Percentiles rank a stretch among this genome's conserved stretches.
Evolutionary conservation across 208 protist genomes (phyloP).

Genomic region (Acanthamoeba castellanii): DNA sequence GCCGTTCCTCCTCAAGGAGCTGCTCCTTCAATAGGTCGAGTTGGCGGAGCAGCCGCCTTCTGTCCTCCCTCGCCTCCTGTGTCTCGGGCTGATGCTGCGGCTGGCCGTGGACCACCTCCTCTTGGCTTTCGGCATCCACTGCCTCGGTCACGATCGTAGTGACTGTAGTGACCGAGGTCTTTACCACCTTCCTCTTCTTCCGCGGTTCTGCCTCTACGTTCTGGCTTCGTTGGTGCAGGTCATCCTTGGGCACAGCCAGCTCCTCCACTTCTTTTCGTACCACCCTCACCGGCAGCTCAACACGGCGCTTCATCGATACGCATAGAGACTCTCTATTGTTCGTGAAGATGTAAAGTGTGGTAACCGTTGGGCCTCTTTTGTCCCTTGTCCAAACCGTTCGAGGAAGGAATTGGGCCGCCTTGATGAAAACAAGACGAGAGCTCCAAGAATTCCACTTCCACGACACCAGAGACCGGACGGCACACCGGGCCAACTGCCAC

Average conservation of each 20-base stretch:
- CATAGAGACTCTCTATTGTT: not conserved
- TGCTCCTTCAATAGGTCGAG: slow-evolving; percentile 6
- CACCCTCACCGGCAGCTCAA: not conserved
- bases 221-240: not conserved
- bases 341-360: not conserved
- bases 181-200: not conserved
- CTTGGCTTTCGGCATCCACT: not conserved
- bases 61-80: not conserved
- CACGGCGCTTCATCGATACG: not conserved
- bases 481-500: too few species aligned
- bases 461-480: too few species aligned
- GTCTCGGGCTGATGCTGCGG: not conserved
- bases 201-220: not conserved
- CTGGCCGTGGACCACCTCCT: not conserved
- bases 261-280: not conserved
- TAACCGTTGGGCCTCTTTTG: too few species aligned
- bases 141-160: slow-evolving; percentile 16
- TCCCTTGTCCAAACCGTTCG: too few species aligned
- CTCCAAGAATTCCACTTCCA: too few species aligned
- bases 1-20: slow-evolving; percentile 10
- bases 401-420: too few species aligned
- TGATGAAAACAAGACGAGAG: not conserved
- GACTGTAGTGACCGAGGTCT: slow-evolving; percentile 23
- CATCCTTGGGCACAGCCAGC: not conserved
- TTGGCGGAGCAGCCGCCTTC: not conserved